Evolutionary conservation across 2,329 filamentous ascomycete genomes (phyloP), one percentile per base, ranked within the genome.

Genomic region (Fusarium transvaalense): DNA sequence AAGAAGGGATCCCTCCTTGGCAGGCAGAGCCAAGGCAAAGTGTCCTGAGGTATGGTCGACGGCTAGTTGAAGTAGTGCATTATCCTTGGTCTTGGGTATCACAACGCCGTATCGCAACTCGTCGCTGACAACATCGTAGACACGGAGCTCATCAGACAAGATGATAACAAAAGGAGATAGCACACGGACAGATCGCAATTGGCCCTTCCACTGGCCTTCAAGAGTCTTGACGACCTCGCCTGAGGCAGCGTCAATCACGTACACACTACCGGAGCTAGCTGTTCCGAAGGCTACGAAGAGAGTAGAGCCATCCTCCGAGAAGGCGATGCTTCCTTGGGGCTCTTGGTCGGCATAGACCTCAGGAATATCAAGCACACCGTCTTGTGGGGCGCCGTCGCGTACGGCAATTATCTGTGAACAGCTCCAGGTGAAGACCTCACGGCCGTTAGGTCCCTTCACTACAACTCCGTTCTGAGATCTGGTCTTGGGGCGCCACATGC

Each of bases 111-210:
- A 93, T 35, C 88, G 86, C 46, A 94, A 84, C 71, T 90, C 86
- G 73, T 97, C 92, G 51, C 89, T 85, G 10, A 98, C 92, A 13
- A 97, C 86, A 77, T 99, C 92, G 83, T 93, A 97, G 35, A 97
- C 90, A 39, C 88, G 84, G 10, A 97, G 84, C 29, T 88, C 86
- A 42, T 91, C 85, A 0, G 93, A 93, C 2, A 97, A 82, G 45
- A 92, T 86, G 59, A 98, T 83, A 19, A 99, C 81, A 74, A 91
- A 90, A 25, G 90, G 89, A 3, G 89, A 90, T 4, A 96, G 80
- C 54, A 97, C 90, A 7, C 85, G 88, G 31, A 97, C 79, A n/a
- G 87, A 88, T 59, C 89, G 86, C 10, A 94, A 82, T 19, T 86
- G 84, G 8, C 89, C 88, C 52, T 85, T 84, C 79, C 91, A 90